Evolutionary conservation across 108 stramenopile genomes (phyloP).

Genomic region (Schizochytrium sp.): DNA sequence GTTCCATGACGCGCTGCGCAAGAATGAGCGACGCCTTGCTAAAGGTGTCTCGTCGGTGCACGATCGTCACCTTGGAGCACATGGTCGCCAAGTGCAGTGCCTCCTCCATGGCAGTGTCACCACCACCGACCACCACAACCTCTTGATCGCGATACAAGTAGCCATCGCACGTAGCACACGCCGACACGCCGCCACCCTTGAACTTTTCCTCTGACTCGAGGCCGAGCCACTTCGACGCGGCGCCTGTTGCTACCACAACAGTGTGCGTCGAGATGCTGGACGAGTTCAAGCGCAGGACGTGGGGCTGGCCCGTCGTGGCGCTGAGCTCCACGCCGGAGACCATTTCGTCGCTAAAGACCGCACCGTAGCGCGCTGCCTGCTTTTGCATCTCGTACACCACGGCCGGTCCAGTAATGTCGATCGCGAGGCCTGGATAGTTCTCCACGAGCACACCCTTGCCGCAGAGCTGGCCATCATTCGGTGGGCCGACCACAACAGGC

Average conservation of each 20-base stretch:
- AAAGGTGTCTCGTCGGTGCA: slow-evolving; percentile 81
- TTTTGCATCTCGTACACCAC: slow-evolving; percentile 68
- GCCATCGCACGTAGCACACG: slow-evolving; percentile 93
- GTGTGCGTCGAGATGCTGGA: slow-evolving; percentile 67
- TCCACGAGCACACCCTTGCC: slow-evolving; percentile 88
- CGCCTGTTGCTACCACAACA: slow-evolving; percentile 85
- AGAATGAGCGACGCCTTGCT: slow-evolving; percentile 72
- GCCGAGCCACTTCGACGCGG: slow-evolving; percentile 80
- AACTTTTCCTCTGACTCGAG: slow-evolving; percentile 72
- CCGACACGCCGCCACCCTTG: slow-evolving; percentile 76
- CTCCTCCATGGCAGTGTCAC: slow-evolving; percentile 93
- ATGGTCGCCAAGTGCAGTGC: slow-evolving; percentile 79
- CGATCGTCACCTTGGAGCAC: slow-evolving; percentile 64
- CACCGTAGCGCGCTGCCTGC: slow-evolving; percentile 71
- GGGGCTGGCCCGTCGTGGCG: slow-evolving; percentile 52
- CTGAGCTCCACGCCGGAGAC: slow-evolving; percentile 56
- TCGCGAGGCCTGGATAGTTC: slow-evolving; percentile 74
- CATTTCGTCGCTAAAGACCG: slow-evolving; percentile 65
- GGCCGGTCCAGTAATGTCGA: slow-evolving; percentile 70
- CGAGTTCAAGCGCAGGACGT: slow-evolving; percentile 44
- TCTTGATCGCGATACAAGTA: slow-evolving; percentile 64
- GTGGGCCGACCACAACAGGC: slow-evolving; percentile 75
- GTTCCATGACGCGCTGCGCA: slow-evolving; percentile 67
- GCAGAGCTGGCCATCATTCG: slow-evolving; percentile 78
- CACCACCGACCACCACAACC: slow-evolving; percentile 87